Conservation (phyloP, 371 early-diverging fungal genomes). For the Mortierella sp. region DNA sequence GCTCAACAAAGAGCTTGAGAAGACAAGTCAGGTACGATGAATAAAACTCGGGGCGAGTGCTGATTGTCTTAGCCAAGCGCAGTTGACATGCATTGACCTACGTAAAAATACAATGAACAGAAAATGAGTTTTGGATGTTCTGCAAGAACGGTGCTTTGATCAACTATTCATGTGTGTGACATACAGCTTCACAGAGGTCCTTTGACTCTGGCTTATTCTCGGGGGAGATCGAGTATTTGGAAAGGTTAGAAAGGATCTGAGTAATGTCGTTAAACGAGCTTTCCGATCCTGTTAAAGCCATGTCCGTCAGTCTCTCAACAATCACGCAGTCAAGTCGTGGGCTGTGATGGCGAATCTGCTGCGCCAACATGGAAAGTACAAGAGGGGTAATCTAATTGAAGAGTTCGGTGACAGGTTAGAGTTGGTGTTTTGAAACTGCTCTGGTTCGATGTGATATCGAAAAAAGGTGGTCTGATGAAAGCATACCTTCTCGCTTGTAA, state of each 20-base stretch:
- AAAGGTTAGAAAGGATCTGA: conserved; percentile 54
- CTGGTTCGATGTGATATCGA: background rate
- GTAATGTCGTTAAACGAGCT: conserved; percentile 59
- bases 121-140: background rate
- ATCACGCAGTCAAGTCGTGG: conserved; percentile 56
- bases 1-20: conserved; percentile 70
- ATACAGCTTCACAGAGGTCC: conserved; percentile 57
- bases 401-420: conserved; percentile 1
- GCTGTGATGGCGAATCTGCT: conserved; percentile 59
- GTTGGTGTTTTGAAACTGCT: background rate
- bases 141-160: conserved; percentile 11
- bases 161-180: conserved; percentile 12
- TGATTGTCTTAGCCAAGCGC: conserved; percentile 60
- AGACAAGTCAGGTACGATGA: conserved; percentile 61
- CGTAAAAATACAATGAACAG: background rate
- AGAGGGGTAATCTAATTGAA: conserved; percentile 58
- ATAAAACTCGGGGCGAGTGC: conserved; percentile 59
- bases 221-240: conserved; percentile 55
- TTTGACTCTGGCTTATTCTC: conserved; percentile 62
- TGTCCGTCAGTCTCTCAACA: conserved; percentile 59
- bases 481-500: conserved; percentile 58
- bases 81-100: conserved; percentile 39
- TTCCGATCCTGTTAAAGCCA: conserved; percentile 62
- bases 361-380: conserved; percentile 62
- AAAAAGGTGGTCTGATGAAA: conserved; percentile 40